Percentiles rank a stretch among this genome's conserved stretches.
phyloP scores from a whole-genome alignment of 2,329 filamentous ascomycete species.

The Fusarium torreyae region DNA sequence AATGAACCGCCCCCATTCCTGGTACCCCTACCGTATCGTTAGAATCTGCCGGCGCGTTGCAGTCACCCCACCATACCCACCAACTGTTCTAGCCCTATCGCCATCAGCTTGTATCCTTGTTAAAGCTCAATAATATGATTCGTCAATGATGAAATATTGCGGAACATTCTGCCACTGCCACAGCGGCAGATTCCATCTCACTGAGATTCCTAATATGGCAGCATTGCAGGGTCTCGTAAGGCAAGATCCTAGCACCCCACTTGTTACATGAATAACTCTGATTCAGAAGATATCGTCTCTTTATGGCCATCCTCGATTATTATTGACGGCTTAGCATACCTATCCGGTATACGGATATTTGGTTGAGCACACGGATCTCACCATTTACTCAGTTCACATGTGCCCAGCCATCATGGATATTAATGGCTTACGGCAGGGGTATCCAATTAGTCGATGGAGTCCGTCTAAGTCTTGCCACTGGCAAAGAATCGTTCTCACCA shows the following conservation, averaged over 20 bases:
- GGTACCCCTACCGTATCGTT: too few species aligned
- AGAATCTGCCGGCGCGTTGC: too few species aligned
- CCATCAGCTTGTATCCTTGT: too few species aligned
- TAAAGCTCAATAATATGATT: too few species aligned
- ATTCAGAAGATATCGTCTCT: background rate
- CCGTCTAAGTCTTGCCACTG: background rate
- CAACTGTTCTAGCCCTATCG: too few species aligned
- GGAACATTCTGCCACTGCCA: too few species aligned
- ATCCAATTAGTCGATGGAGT: constrained; percentile 1
- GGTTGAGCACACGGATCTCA: background rate
- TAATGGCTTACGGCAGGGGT: background rate
- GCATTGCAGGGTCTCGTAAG: background rate
- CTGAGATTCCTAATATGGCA: background rate
- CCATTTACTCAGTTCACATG: constrained; percentile 1
- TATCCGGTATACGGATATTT: background rate
- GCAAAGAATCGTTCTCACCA: constrained; percentile 2
- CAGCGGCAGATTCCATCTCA: too few species aligned
- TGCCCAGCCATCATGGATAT: background rate
- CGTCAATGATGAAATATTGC: too few species aligned
- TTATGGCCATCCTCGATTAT: background rate
- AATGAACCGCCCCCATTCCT: too few species aligned
- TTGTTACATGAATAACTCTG: constrained; percentile 8
- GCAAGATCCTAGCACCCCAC: background rate
- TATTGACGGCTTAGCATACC: constrained; percentile 2
- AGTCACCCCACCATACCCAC: too few species aligned